Conservation (phyloP, 257 asterid genomes). For the Solanum microdontum region DNA sequence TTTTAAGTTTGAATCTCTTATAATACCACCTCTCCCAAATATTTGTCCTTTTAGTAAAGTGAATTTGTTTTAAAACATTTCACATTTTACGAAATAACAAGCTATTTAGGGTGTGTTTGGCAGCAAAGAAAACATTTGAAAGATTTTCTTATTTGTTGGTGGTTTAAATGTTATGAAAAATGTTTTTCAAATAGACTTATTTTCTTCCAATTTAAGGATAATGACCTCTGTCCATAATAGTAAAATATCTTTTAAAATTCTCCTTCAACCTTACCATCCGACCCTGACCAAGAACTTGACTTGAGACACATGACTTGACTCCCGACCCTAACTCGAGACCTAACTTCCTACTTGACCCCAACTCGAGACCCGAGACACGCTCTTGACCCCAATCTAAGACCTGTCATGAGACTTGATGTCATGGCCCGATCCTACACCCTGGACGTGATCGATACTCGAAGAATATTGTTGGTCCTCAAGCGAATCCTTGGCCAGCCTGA, state of each 20-base stretch:
- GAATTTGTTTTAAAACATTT: neutral
- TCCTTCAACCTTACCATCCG: neutral
- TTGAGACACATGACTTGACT: neutral
- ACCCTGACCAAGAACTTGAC: neutral
- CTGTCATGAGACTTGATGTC: neutral
- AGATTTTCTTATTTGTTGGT: neutral
- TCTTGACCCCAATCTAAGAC: neutral
- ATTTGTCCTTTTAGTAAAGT: neutral
- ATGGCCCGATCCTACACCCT: neutral
- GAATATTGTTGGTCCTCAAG: neutral
- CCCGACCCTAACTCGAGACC: neutral
- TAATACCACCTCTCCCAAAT: neutral
- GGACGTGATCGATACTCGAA: neutral
- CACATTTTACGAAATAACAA: neutral
- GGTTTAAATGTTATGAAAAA: neutral
- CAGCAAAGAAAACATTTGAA: neutral
- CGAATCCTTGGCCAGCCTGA: neutral
- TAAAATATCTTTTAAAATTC: too few relatives aligned
- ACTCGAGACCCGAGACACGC: neutral
- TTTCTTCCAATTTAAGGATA: neutral
- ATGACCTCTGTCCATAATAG: neutral
- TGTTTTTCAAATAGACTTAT: neutral
- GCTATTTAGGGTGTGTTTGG: neutral
- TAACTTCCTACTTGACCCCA: neutral
- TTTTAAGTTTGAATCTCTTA: neutral